Base-by-base conservation (phyloP, 1,284 basidiomycete genomes). In the Apiotrichum montevideense region DNA sequence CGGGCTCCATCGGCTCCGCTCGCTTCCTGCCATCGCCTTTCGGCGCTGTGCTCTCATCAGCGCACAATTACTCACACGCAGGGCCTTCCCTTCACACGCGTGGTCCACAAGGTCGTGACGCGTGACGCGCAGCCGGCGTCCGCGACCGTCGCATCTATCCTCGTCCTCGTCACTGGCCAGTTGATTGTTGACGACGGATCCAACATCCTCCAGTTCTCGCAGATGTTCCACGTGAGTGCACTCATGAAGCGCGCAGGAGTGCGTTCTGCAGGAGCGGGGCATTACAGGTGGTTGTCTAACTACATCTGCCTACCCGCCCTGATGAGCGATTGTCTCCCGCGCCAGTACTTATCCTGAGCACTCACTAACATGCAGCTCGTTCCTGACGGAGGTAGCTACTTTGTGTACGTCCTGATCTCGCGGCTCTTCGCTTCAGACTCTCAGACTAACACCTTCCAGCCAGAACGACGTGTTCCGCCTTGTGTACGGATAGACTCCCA, bases 81-180 rank as follows among this genome's bases (percentile, higher is more conserved):
- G 91, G 68, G 69, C 51, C 81, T 98, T 42, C 89, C 91, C 4
- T 96, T 98, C 80, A 44, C 76, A 52, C 87, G 84, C 67, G 91
- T 98, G 44, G 78, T 80, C 64, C 95, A 97, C 83, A 84, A 85
- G 60, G 82, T 97, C 66, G 80, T 84, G 32, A 97, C 92, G 6
- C 79, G 86, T 56, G 94, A 98, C 74, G 88, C 86, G 11, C 95
- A 98, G 75, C 94, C 94, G 6, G 89, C 91, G 2, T 84, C 83
- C 5, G 76, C 79, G 0, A 72, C 77, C 15, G 74, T 83, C 11
- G 81, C 84, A 7, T 85, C 84, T 63, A 77, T 98, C 61, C 79
- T 96, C 56, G 90, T 98, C 56, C 85, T 86, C 70, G 90, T 98
- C 41, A 97, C 92, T 33, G 95, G 95, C 9, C 78, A 85, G 51